Base-by-base conservation (phyloP, 768 basidiomycete genomes). In the Trametes meyenii region DNA sequence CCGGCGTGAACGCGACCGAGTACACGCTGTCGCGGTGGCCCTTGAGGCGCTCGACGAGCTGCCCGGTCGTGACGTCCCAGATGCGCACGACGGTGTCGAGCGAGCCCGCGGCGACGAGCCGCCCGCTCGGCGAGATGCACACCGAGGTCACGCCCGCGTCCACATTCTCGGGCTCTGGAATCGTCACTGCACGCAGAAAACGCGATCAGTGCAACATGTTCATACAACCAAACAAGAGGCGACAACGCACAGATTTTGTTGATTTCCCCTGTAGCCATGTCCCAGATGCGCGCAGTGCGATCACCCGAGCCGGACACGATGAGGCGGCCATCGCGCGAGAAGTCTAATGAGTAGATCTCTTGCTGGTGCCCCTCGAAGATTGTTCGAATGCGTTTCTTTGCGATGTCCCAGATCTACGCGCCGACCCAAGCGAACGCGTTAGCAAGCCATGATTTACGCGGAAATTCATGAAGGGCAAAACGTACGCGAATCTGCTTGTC, bases 311-410 rank as follows among this genome's bases (percentile, higher is more conserved):
- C 95, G 3, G 92, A 94, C 11, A 95, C 92, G 65, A 96, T 88
- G 66, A 90, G 81, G 5, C 86, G 81, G 7, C 95, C 94, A 67
- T 95, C 91, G n/a, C 80, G 75, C 1, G 92, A 92, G 75, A 95
- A 96, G 73, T 92, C 93, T 64, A 97, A 87, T 1, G 94, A 93
- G 75, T 96, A 96, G 69, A 97, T 94, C 70, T 96, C 95, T 70
- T 94, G 90, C 69, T 86, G 85, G 76, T 97, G 95, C 5, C 95
- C 95, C 65, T 90, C 87, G 68, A 96, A 93, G 11, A 91, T 78
- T 64, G 84, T 87, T 58, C 87, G 84, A 70, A 96, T 92, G 38
- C 84, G 83, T 67, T 88, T 88, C 69, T 86, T 87, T 48, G 81
- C 81, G 66, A 97, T 92, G 69, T 96, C 93, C 95, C 95, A 97